Percentiles rank a stretch among this genome's conserved stretches.
Evolutionary conservation across 2,329 filamentous ascomycete species (phyloP).

Genomic region (Colletotrichum eleusines): DNA sequence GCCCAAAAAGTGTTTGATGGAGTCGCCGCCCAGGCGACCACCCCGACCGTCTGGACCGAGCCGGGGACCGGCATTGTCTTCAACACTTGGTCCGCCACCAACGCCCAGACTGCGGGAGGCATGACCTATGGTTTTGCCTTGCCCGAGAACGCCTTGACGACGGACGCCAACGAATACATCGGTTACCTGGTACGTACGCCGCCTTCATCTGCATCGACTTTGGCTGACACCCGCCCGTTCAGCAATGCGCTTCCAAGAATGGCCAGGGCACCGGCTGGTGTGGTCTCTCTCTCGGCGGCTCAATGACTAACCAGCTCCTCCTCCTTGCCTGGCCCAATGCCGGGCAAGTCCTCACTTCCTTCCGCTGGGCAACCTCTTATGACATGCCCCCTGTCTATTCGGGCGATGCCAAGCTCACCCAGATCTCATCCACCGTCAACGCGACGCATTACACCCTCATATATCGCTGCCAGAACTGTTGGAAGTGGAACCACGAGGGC

Average conservation of each 20-base stretch:
- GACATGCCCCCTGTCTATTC: constrained; percentile 68
- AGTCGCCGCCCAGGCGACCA: constrained; percentile 39
- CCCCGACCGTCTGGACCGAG: constrained; percentile 54
- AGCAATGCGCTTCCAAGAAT: constrained; percentile 61
- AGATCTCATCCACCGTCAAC: constrained; percentile 69
- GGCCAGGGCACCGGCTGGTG: constrained; percentile 66
- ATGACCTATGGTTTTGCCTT: constrained; percentile 68
- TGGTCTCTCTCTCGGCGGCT: constrained; percentile 66
- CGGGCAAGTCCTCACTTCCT: constrained; percentile 66
- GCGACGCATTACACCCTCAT: constrained; percentile 70
- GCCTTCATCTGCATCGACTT: background rate
- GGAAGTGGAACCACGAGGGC: constrained; percentile 65
- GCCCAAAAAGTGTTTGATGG: constrained; percentile 35
- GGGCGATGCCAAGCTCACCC: constrained; percentile 71
- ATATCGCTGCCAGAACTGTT: constrained; percentile 73
- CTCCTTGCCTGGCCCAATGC: constrained; percentile 69
- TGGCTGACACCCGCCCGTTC: constrained; percentile 30
- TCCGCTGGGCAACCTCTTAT: constrained; percentile 71
- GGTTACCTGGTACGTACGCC: constrained; percentile 63
- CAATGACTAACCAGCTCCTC: constrained; percentile 70
- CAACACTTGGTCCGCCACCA: constrained; percentile 59
- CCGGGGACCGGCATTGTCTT: constrained; percentile 65
- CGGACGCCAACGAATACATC: constrained; percentile 67
- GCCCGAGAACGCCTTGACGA: constrained; percentile 60
- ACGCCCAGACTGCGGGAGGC: constrained; percentile 54